Evolutionary conservation across 495 filamentous ascomycete genomes (phyloP), one percentile per base, ranked within the genome.

Genomic region (Jackrogersella multiformis): DNA sequence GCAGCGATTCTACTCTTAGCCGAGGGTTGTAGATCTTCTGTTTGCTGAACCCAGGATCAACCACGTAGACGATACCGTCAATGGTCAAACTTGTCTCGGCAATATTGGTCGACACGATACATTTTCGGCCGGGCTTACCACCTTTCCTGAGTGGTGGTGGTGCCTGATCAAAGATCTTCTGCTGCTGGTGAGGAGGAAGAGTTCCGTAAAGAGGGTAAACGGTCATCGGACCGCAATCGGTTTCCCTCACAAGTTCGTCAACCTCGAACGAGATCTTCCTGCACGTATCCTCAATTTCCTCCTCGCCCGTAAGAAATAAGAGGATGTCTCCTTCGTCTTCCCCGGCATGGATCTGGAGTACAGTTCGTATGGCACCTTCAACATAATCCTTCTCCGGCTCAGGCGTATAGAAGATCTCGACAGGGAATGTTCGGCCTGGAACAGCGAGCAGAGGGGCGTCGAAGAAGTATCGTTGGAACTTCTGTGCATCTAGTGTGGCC

Each of bases 1-100:
- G 81, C 1, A 99, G 82, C 0, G 96, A 98, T 77, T 99, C 96
- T 38, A 98, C 94, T 73, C 96, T 90, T 57, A 97, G 92, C 54
- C 96, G 89, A 21, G 96, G 94, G 73, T 98, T 97, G 84, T 98
- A 99, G 65, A 99, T 93, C 79, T 99, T 99, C 76, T 99, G 96
- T 83, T 99, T 99, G 76, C 92, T 96, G 80, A 99, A 99, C 18
- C 96, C 96, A 5, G 96, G 95, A 74, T 99, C 96, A 7, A 99
- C 94, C 15, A 99, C 96, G 67, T 97, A 99, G 21, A 99, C 96
- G 61, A 99, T 98, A 74, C 96, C 96, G 74, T 99, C 96, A 53
- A 99, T 99, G 36, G 96, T 99, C 74, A 98, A 87, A 61, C 88
- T 92, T 0, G 96, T 99, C 80, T 99, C 96, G 6, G 96, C 96